Evolutionary conservation across 306 rosid genomes (phyloP).

Genomic region (Benincasa hispida): DNA sequence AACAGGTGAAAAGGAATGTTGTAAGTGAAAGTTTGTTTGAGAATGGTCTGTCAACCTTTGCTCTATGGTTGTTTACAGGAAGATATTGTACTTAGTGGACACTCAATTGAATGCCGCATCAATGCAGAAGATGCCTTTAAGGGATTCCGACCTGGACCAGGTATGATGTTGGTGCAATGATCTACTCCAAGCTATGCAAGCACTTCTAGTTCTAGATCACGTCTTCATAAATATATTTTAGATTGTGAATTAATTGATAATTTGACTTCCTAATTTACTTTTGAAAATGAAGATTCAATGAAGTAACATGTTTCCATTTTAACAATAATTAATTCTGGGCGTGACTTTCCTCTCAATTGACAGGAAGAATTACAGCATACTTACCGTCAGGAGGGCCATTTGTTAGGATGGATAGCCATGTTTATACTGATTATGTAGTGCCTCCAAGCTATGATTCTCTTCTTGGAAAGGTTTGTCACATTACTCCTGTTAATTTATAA

Average conservation of each 20-base stretch:
- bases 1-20: slow-evolving; percentile 42
- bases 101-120: slow-evolving; percentile 95
- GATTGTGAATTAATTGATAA: background rate
- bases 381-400: slow-evolving; percentile 98
- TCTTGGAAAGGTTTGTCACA: slow-evolving; percentile 62
- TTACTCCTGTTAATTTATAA: background rate
- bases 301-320: too few species aligned
- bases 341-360: slow-evolving; percentile 12
- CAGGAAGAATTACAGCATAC: slow-evolving; percentile 96
- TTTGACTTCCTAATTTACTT: background rate
- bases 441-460: slow-evolving; percentile 99
- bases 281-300: background rate
- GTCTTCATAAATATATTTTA: background rate
- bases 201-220: background rate
- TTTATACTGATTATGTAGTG: slow-evolving; percentile 92
- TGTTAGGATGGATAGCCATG: slow-evolving; percentile 98
- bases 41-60: slow-evolving; percentile 13
- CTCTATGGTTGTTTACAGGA: slow-evolving; percentile 37
- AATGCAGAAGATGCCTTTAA: slow-evolving; percentile 97
- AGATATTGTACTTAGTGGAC: slow-evolving; percentile 89
- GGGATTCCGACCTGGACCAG: slow-evolving; percentile 97
- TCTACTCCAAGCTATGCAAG: background rate
- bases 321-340: background rate
- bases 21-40: slow-evolving; percentile 6
- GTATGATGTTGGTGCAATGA: slow-evolving; percentile 26